Conservation (phyloP, 1,139 yeast species). For the Barnettozyma hawaiiensis region DNA sequence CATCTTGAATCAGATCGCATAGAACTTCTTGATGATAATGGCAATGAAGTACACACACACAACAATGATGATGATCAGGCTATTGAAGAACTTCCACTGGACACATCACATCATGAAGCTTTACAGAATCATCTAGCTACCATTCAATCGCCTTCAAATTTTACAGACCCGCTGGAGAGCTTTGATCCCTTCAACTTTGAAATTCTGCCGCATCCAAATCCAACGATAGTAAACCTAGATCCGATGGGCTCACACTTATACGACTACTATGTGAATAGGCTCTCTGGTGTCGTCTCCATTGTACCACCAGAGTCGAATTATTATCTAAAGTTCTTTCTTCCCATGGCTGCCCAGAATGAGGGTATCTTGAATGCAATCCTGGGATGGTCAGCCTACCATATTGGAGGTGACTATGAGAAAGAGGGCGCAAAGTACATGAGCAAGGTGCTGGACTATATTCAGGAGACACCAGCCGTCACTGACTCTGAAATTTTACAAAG, state of each 20-base stretch:
- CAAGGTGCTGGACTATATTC: slow-evolving; percentile 42
- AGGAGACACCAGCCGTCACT: slow-evolving; percentile 28
- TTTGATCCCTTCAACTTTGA: slow-evolving; percentile 16
- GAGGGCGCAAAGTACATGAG: slow-evolving; percentile 42
- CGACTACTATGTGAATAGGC: slow-evolving; percentile 58
- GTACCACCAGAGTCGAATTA: slow-evolving; percentile 64
- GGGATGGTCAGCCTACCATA: slow-evolving; percentile 63
- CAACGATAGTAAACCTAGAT: slow-evolving; percentile 31
- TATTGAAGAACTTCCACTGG: background rate
- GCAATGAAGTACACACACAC: background rate
- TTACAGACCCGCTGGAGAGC: background rate
- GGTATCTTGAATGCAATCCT: slow-evolving; percentile 66
- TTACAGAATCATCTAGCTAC: background rate
- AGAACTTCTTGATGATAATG: slow-evolving; percentile 13
- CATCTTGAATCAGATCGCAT: slow-evolving; percentile 14
- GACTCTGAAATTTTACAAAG: slow-evolving; percentile 32
- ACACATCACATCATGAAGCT: background rate
- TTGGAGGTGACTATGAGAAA: slow-evolving; percentile 33
- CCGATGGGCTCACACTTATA: slow-evolving; percentile 46
- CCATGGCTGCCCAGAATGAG: slow-evolving; percentile 64
- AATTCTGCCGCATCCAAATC: slow-evolving; percentile 22
- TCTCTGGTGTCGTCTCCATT: slow-evolving; percentile 55
- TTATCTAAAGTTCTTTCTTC: slow-evolving; percentile 67
- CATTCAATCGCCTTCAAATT: background rate
- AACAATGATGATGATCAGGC: slow-evolving; percentile 2